Base-by-base conservation (phyloP, 2,329 filamentous ascomycete species). In the Neonectria ditissima region DNA sequence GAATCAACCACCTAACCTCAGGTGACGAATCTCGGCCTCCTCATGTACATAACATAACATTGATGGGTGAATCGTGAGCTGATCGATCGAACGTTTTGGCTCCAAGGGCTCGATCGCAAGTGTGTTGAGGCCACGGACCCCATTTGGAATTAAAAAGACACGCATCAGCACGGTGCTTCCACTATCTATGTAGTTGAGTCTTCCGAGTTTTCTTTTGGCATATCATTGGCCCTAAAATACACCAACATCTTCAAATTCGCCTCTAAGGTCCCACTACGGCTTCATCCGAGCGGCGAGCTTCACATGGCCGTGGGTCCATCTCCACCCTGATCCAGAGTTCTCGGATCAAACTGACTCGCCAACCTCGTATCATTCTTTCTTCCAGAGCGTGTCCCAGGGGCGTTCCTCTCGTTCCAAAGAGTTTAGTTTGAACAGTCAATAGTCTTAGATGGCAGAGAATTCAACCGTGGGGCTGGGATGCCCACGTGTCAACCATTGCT, bases 291-390 rank as follows among this genome's bases (percentile, higher is more conserved):
- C 13, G 32, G 37, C 22, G 30, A 50, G 45, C 45, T 62, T 62
- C 59, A 62, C 34, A 55, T 50, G 52, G 47, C 18, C 30, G 48
- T 62, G 59, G 59, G 54, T 43, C 48, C 32, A 57, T 41, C 54
- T 43, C 59, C 59, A 62, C 59, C 53, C 20, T 51, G 32, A 37
- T 52, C 53, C 59, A 56, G 47, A 41, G 43, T 52, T 52, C 28
- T 61, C 34, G 45, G 52, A 37, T 52, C 44, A 45, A 16, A 37
- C 54, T 57, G 54, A 62, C 59, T 57, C 54, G 54, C 54, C 45
- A 57, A 57, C 57, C 59, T 57, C 54, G 10, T 22, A 45, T 16
- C 37, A 44, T 48, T 10, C 28, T 20, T 48, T 10, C 28, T 20
- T 48, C n/a, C 22, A 22, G 41, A 48, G 56, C 39, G 14, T 52